Evolutionary conservation across 2,329 filamentous ascomycete genomes (phyloP), one percentile per base, ranked within the genome.

Genomic region (Chlorencoelia australis): DNA sequence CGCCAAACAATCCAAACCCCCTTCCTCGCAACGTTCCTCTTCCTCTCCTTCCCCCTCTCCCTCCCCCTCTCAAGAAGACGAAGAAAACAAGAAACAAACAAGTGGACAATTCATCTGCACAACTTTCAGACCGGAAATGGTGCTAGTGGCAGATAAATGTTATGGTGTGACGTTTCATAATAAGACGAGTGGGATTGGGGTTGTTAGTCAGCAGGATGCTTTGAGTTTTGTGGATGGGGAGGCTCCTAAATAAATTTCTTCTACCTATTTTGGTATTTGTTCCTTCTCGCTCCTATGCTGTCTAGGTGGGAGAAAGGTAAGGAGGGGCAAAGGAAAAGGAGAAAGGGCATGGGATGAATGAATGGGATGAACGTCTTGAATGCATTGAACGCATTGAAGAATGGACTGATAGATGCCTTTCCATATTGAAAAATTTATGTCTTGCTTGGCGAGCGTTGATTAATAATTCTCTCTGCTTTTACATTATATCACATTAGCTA

Each of bases 51-150:
- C 31, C 4, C 25, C 34, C 5, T 37, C 35, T 5, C 28, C 31
- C n/a, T 17, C 27, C 13, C 19, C 19, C 5, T 35, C 33, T 20
- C 46, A 41, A 22, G 41, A 33, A 5, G 44, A 59, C 55, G 35
- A 71, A 65, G 49, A 55, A 57, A 46, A 53, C 5, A 33, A 35
- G 14, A 39, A 39, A 16, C 25, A 34, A 4, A 65, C 65, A 45
- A 66, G 67, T 22, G 79, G 78, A 0, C 80, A 98, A 59, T 98
- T 98, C 58, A 98, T 98, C 60, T 96, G 91, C 70, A 98, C 91
- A 4, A 98, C 91, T 2, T 98, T 98, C 75, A 73, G 91, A 40
- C 91, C 91, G 1, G 91, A 98, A 64, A 95, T 98, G 71, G 73
- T 98, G 45, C 75, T 82, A 43, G 86, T 96, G 14, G 91, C 91